Evolutionary conservation across 768 basidiomycete species (phyloP), one percentile per base, ranked within the genome.

Genomic region (Neoboletus brunneissimus): DNA sequence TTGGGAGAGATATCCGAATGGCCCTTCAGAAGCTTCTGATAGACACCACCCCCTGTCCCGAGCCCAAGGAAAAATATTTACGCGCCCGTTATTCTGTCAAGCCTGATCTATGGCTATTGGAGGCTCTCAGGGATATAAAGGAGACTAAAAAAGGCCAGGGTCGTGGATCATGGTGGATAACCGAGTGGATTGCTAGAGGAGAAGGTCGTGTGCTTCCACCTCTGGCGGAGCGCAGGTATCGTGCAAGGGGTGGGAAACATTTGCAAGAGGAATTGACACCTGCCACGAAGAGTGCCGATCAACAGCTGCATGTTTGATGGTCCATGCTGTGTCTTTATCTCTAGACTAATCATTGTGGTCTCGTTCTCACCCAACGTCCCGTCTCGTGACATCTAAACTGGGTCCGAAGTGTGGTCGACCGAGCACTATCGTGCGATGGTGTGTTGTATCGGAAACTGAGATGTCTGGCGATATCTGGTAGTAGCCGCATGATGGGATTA

Each of bases 1-100:
- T 84, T 20, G 81, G 79, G 2, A 63, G 71, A 15, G 72, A 72
- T 15, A 70, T 86, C 34, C 65, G 81, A 18, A 71, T 76, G 1
- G 70, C 75, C 16, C 74, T 85, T 10, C 63, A 75, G 58, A 57
- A 59, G 5, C 68, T 77, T 20, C 60, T 76, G 1, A 44, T 25
- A 12, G 56, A 64, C 9, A 67, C 60, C 2, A 38, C 40, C 31
- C 64, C 66, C 2, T 43, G 52, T n/a, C 6, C 51, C 12, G 61
- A 61, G n/a, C 69, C 71, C 43, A 47, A 57, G 20, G 62, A 64
- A 18, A 57, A 46, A 2, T 5, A 40, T 9, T n/a, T 66, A 10
- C 64, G 66, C 20, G 68, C 69, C 16, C 65, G 64, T 31, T 55
- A 67, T 55, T 58, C 62, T 18, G 58, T 56, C 54, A 79, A 72